These are phyloP conservation scores for Macrolepiota fuliginosa DNA, from an alignment of 768 basidiomycete species.

Conservation along the genomic window DNA sequence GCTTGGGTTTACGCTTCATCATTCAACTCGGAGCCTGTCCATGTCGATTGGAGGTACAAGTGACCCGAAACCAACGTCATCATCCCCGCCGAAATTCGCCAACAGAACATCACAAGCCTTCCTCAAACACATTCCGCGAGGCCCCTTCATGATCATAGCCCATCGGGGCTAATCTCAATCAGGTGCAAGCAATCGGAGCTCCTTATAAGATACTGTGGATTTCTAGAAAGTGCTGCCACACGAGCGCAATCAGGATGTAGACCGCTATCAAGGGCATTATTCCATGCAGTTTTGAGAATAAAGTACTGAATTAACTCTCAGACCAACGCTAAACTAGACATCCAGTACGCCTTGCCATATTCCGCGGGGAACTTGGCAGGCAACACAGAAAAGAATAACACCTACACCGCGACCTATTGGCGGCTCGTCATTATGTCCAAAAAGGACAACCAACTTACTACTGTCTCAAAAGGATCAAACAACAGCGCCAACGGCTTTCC, in stretches of 20 bases:
- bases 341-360: slow-evolving; percentile 48
- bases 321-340: slow-evolving; percentile 38
- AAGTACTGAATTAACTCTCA: slow-evolving; percentile 21
- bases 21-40: not conserved
- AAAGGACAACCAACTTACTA: slow-evolving; percentile 22
- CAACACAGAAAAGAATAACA: slow-evolving; percentile 37
- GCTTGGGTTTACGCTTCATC: not conserved
- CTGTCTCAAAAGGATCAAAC: slow-evolving; percentile 38
- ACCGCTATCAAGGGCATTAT: slow-evolving; percentile 22
- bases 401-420: slow-evolving; percentile 17
- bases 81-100: not conserved
- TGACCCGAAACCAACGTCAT: not conserved
- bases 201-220: slow-evolving; percentile 31
- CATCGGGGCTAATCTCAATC: not conserved
- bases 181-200: slow-evolving; percentile 25
- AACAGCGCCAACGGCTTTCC: slow-evolving; percentile 36
- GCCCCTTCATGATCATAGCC: not conserved
- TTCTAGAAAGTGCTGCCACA: slow-evolving; percentile 41
- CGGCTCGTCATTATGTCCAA: not conserved
- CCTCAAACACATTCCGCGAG: not conserved
- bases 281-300: not conserved
- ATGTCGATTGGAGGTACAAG: not conserved
- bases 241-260: slow-evolving; percentile 33
- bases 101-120: not conserved
- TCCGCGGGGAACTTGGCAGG: slow-evolving; percentile 44